These are phyloP conservation scores for Ziziphus jujuba DNA, from an alignment of 306 rosid genomes.

Conservation along the genomic window DNA sequence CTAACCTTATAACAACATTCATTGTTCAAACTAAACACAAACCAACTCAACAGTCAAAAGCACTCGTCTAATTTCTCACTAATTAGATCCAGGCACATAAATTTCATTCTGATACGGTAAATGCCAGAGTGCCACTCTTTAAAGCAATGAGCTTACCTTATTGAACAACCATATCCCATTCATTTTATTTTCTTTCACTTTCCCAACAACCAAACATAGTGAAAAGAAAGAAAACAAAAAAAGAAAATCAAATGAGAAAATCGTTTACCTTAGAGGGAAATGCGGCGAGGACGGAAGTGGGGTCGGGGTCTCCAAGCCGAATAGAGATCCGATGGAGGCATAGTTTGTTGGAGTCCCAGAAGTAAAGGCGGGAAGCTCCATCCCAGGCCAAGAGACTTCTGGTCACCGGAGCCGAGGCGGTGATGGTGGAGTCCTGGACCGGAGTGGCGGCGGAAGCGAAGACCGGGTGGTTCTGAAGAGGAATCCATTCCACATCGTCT, in stretches of 20 bases:
- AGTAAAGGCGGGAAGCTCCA: constrained; percentile 80
- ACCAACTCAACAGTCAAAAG: too few relatives aligned
- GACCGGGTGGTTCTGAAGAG: constrained; percentile 68
- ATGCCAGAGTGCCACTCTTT: too few relatives aligned
- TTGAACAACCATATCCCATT: not conserved
- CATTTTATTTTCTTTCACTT: not conserved
- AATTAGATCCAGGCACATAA: too few relatives aligned
- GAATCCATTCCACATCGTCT: constrained; percentile 77
- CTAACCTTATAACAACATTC: too few relatives aligned
- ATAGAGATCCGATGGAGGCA: constrained; percentile 74
- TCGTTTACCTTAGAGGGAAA: constrained; percentile 72
- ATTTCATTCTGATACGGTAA: too few relatives aligned
- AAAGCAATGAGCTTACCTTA: too few relatives aligned
- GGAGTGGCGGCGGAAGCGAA: constrained; percentile 41
- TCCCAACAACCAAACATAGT: constrained; percentile 7
- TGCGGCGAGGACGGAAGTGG: constrained; percentile 71
- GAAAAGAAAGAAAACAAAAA: too few relatives aligned
- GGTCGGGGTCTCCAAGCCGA: constrained; percentile 87
- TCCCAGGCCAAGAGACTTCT: constrained; percentile 74
- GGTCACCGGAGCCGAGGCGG: constrained; percentile 16
- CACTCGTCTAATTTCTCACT: too few relatives aligned
- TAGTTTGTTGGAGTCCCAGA: constrained; percentile 62
- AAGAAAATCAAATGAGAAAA: not conserved
- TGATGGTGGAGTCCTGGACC: constrained; percentile 5
- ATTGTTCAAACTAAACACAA: too few relatives aligned